phyloP scores from a whole-genome alignment of 139 green algal species.

The Chlorella sorokiniana region DNA sequence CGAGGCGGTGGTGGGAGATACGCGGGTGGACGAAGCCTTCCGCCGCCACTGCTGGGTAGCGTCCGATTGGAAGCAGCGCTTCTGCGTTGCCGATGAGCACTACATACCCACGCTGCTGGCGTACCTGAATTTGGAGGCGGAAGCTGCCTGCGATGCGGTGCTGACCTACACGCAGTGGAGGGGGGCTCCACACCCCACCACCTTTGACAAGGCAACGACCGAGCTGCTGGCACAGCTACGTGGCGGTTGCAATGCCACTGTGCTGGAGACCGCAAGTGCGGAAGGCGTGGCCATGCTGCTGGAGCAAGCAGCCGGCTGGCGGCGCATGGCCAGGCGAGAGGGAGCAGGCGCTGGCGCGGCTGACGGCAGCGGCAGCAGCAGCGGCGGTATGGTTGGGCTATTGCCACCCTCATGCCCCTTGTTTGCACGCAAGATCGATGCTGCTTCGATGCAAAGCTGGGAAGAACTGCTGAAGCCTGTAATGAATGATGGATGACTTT shows the following conservation, averaged over 20 bases:
- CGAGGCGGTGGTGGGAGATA: slow-evolving; percentile 25
- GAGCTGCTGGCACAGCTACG: slow-evolving; percentile 8
- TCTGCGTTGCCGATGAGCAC: slow-evolving; percentile 46
- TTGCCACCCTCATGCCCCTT: slow-evolving; percentile 26
- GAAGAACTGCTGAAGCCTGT: slow-evolving; percentile 1
- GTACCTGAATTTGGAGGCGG: slow-evolving; percentile 21
- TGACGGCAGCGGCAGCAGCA: neutral
- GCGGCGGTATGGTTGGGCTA: too few relatives aligned
- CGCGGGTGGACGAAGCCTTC: slow-evolving; percentile 31
- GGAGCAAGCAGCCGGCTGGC: neutral
- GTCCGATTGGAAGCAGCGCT: neutral
- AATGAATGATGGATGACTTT: neutral
- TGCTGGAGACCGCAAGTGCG: neutral
- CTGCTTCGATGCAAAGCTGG: neutral
- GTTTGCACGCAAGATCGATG: slow-evolving; percentile 36
- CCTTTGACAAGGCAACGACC: neutral
- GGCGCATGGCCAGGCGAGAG: neutral
- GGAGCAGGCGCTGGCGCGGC: neutral
- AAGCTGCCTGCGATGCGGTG: slow-evolving; percentile 26
- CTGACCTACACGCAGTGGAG: slow-evolving; percentile 1
- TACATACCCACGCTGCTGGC: slow-evolving; percentile 54
- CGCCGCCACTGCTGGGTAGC: slow-evolving; percentile 1
- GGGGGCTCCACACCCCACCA: neutral
- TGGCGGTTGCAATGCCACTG: slow-evolving; percentile 4
- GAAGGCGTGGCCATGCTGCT: neutral